Evolutionary conservation across 2,329 filamentous ascomycete genomes (phyloP), one percentile per base, ranked within the genome.

Genomic region (Lachnellula occidentalis): DNA sequence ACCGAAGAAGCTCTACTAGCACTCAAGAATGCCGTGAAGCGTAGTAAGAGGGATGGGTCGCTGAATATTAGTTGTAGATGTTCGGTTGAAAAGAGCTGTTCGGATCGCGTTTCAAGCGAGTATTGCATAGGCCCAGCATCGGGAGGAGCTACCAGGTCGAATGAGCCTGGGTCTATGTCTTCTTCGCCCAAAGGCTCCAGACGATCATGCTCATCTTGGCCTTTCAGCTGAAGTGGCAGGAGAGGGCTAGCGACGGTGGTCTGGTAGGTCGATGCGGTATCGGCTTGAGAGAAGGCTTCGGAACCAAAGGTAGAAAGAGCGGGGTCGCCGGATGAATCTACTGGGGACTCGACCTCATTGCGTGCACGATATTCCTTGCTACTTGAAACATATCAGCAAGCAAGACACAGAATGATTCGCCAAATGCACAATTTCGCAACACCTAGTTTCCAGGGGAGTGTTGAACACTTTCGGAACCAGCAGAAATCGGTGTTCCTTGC

Each of bases 11-110:
- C 81, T 45, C 85, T 76, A 45, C 78, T 74, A 4, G 74, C 69
- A 54, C 79, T 79, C 2, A 91, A 73, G 62, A 88, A 92, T 2
- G 80, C 76, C 1, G 82, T 86, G 66, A 91, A 91, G 45, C 77
- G 78, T 50, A 83, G 74, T 1, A 90, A 73, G 21, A 85, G 76
- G 6, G 78, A 72, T 0, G 84, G 80, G 54, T 88, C 81, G 3
- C 77, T 72, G 59, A 90, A 86, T 31, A 90, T 87, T 27, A 78
- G 73, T 42, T 77, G 69, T 27, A 90, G 73, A 69, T 90, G 87
- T 50, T 83, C 78, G 15, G 70, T 74, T 0, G 85, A 88, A 63
- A 89, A 85, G 36, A 90, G 72, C 12, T 82, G 73, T 54, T 87
- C 82, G 0, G 84, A 81, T 45, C 82, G 78, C n/a, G 74, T 72